Conservation (phyloP, 2,329 filamentous ascomycete species). For the Pseudogymnoascus sp. region DNA sequence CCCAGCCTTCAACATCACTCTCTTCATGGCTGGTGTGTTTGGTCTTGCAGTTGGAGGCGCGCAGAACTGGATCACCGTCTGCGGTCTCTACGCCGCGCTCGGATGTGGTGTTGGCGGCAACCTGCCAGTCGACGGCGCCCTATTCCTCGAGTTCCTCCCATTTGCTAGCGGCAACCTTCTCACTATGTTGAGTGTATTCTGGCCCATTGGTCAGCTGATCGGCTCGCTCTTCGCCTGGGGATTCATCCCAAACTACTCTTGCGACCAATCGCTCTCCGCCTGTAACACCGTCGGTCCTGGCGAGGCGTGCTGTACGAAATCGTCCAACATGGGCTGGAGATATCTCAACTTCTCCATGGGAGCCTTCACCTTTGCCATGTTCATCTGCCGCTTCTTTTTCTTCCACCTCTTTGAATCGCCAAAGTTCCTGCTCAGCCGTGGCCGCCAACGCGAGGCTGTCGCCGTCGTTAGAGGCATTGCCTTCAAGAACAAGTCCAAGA, state of each 20-base stretch:
- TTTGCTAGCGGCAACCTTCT: conserved; percentile 65
- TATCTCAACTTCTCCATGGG: conserved; percentile 67
- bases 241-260: conserved; percentile 48
- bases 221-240: conserved; percentile 68
- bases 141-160: conserved; percentile 79
- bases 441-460: conserved; percentile 70
- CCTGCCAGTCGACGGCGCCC: conserved; percentile 68
- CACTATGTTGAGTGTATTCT: conserved; percentile 78
- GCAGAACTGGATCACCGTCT: conserved; percentile 59
- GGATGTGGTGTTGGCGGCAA: conserved; percentile 70
- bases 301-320: conserved; percentile 20
- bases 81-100: conserved; percentile 52
- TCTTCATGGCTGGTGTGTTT: conserved; percentile 68
- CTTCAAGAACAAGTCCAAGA: conserved; percentile 59
- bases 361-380: conserved; percentile 68
- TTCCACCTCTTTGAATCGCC: conserved; percentile 82
- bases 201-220: conserved; percentile 74
- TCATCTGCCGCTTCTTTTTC: conserved; percentile 67
- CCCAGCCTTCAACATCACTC: conserved; percentile 72
- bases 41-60: conserved; percentile 63
- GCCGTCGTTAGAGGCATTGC: conserved; percentile 74
- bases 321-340: conserved; percentile 65
- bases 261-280: conserved; percentile 22
- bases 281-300: conserved; percentile 27
- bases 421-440: conserved; percentile 71